Base-by-base conservation (phyloP, 1,139 yeast species). In the Casaregolazyma suthepensis region DNA sequence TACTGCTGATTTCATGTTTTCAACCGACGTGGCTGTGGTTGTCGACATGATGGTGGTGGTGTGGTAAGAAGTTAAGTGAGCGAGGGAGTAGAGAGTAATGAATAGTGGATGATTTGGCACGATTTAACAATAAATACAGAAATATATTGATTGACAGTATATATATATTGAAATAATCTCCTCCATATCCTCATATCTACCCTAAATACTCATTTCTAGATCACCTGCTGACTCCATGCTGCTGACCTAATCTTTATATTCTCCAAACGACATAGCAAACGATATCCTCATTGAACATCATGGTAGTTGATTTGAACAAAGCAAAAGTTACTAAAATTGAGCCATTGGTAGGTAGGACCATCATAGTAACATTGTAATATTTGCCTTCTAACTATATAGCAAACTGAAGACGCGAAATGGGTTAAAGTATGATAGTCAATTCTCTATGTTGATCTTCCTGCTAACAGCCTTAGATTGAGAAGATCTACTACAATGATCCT, bases 401-500 rank as follows among this genome's bases (percentile, higher is more conserved):
- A 56, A 52, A 64, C 72, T 20, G 60, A 70, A 1, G 77, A 77
- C 50, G 82, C 84, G 18, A 77, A 75, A 61, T 83, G 88, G 85
- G 78, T 83, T 48, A 78, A 80, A 50, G 68, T 81, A 52, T 73
- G 78, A 17, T 31, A 4, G n/a, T 19, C 29, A 5, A 19, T 31
- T 4, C 22, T 15, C 35, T n/a, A 19, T 12, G 17, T 1, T 13
- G 12, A 26, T 15, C 29, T n/a, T 22, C 29, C 15, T 46, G 48
- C 50, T 48, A 37, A 54, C 75, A 61, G 71, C 77, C n/a, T 29
- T 65, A 77, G 59, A 60, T 67, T 43, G 64, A 71, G 52, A 85
- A 82, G 64, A 77, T 90, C 57, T 77, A 81, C 56, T 91, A 89
- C 69, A 63, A 66, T 17, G 75, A 71, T 50, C 59, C 61, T 5